These are phyloP conservation scores for Leccinum olivaceoglutinosum DNA, from an alignment of 1,284 basidiomycete species.

Conservation along the genomic window DNA sequence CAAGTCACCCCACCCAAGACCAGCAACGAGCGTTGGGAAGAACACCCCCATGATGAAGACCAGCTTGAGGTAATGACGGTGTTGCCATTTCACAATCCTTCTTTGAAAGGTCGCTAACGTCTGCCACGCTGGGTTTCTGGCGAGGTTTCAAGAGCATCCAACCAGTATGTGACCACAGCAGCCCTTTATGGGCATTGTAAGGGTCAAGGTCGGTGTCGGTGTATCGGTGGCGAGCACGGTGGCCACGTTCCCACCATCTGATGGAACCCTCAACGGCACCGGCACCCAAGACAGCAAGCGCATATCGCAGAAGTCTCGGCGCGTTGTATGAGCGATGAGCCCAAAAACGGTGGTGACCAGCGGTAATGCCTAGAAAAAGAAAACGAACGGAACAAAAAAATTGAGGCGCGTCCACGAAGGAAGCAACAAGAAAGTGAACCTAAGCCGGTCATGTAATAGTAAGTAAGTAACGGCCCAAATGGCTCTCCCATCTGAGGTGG, in stretches of 20 bases:
- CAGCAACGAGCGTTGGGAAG: slow-evolving; percentile 74
- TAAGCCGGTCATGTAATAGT: slow-evolving; percentile 85
- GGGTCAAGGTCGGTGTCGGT: slow-evolving; percentile 95
- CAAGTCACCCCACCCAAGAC: slow-evolving; percentile 81
- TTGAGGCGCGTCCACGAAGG: neutral
- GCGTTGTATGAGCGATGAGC: slow-evolving; percentile 91
- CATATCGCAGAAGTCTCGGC: slow-evolving; percentile 72
- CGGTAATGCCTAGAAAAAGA: slow-evolving; percentile 48
- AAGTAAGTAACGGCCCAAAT: slow-evolving; percentile 54
- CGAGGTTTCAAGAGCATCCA: slow-evolving; percentile 94
- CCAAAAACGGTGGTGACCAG: slow-evolving; percentile 91
- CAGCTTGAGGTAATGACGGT: slow-evolving; percentile 71
- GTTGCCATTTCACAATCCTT: slow-evolving; percentile 86
- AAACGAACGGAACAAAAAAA: neutral
- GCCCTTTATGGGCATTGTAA: slow-evolving; percentile 85
- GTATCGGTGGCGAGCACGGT: neutral
- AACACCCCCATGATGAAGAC: slow-evolving; percentile 69
- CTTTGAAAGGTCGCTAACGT: slow-evolving; percentile 79
- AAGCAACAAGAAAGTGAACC: slow-evolving; percentile 36
- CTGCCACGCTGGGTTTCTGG: slow-evolving; percentile 82
- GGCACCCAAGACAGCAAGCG: slow-evolving; percentile 73
- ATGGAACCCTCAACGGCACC: slow-evolving; percentile 55
- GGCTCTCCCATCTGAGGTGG: slow-evolving; percentile 58
- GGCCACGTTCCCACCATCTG: neutral
- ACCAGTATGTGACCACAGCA: slow-evolving; percentile 78